These are phyloP conservation scores for Fusarium transvaalense DNA, from an alignment of 2,329 filamentous ascomycete species.

Conservation along the genomic window DNA sequence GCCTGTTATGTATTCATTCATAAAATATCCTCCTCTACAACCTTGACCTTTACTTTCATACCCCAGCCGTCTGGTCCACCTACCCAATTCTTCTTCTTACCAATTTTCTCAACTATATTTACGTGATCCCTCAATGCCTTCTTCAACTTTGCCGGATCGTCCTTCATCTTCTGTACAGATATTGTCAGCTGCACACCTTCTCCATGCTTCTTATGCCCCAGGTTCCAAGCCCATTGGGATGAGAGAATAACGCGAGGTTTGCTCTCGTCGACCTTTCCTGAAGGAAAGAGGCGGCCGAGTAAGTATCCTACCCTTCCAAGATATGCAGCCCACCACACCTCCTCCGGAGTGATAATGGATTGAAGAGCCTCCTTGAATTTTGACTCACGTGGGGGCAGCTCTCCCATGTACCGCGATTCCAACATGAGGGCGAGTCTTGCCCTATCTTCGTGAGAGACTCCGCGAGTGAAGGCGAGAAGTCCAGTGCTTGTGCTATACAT, in stretches of 20 bases:
- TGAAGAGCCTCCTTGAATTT: slow-evolving; percentile 25
- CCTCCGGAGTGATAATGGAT: slow-evolving; percentile 20
- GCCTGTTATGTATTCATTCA: too few relatives aligned
- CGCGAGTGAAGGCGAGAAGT: slow-evolving; percentile 19
- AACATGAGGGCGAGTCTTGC: slow-evolving; percentile 28
- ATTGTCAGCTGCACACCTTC: slow-evolving; percentile 19
- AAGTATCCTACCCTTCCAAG: slow-evolving; percentile 26
- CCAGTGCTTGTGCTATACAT: slow-evolving; percentile 31
- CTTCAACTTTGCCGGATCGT: slow-evolving; percentile 28
- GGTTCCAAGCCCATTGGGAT: slow-evolving; percentile 25
- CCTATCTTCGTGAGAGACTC: slow-evolving; percentile 24
- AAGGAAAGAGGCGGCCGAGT: slow-evolving; percentile 21
- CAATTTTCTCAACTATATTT: slow-evolving; percentile 27
- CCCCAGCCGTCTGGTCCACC: slow-evolving; percentile 30
- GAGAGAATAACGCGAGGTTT: slow-evolving; percentile 26
- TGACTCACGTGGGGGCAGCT: slow-evolving; percentile 20
- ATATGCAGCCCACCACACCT: slow-evolving; percentile 33
- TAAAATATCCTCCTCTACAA: slow-evolving; percentile 27
- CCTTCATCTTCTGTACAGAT: slow-evolving; percentile 24
- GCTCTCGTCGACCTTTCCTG: slow-evolving; percentile 21
- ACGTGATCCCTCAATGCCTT: slow-evolving; percentile 21
- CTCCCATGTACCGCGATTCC: slow-evolving; percentile 33
- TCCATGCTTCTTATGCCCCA: slow-evolving; percentile 16
- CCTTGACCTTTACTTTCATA: slow-evolving; percentile 23
- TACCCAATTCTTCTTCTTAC: slow-evolving; percentile 31